Evolutionary conservation across 768 basidiomycete genomes (phyloP).

Genomic region (Leccinum fibrillosum): DNA sequence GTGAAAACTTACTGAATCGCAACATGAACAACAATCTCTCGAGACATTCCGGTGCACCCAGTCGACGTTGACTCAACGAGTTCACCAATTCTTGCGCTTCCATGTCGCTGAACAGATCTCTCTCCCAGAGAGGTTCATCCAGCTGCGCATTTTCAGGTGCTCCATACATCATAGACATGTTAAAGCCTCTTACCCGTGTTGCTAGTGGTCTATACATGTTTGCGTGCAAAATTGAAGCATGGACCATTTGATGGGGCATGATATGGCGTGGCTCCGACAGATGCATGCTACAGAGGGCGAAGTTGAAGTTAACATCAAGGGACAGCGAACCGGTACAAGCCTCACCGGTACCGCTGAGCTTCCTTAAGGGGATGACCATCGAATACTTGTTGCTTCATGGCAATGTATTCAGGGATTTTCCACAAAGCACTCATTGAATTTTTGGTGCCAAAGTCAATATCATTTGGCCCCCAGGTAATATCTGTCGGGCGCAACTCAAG

Average conservation of each 20-base stretch:
- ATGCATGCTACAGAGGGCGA: slow-evolving; percentile 1
- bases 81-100: slow-evolving; percentile 1
- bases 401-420: slow-evolving; percentile 4
- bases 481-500: slow-evolving; percentile 13
- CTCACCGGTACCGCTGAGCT: slow-evolving; percentile 5
- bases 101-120: slow-evolving; percentile 6
- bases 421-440: slow-evolving; percentile 11
- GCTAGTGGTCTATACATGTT: neutral
- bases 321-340: neutral
- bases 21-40: slow-evolving; percentile 15
- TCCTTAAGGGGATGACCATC: neutral
- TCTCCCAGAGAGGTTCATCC: slow-evolving; percentile 9
- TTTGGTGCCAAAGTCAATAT: slow-evolving; percentile 12
- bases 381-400: slow-evolving; percentile 13
- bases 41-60: slow-evolving; percentile 7
- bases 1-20: neutral
- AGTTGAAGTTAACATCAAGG: neutral
- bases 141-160: neutral
- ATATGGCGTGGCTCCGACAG: slow-evolving; percentile 9
- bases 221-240: neutral
- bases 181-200: neutral
- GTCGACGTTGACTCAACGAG: slow-evolving; percentile 1
- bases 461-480: slow-evolving; percentile 13
- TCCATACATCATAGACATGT: neutral
- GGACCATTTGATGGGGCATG: neutral